Base-by-base conservation (phyloP, 352 stramenopile species). In the Phytopythium oedochilum region DNA sequence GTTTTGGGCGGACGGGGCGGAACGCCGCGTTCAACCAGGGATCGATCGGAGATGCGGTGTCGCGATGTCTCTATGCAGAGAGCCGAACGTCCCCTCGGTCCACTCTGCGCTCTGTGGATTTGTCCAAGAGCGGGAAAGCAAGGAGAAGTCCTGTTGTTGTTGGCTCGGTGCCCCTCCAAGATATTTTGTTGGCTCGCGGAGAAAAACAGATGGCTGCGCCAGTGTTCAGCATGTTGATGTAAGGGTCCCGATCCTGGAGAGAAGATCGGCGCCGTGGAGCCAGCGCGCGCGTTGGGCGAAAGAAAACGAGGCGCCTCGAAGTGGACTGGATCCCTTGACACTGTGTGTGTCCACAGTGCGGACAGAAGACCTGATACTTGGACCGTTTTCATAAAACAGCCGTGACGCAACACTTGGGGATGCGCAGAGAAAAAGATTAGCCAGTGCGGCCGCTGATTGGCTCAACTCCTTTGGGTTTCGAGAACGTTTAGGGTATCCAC, bases 341-440 rank as follows among this genome's bases (percentile, higher is more conserved):
- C 29, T 32, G 29, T 32, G 29, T 32, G 29, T 32, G 5, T 5
- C 5, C 9, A 32, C 29, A 32, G 29, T 32, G n/a, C n/a, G n/a
- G n/a, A n/a, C n/a, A n/a, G n/a, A n/a, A n/a, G n/a, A 62, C 56
- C 56, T 62, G 56, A 62, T 62, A 57, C 34, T 51, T 51, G 45
- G n/a, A 8, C 3, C 17, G 3, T 20, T 1, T 20, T 3, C 44
- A 48, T 34, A 48, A 43, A 42, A 48, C 17, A 43, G 52, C 26
- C 52, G 22, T n/a, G 32, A 3, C 12, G 32, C 29, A 42, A n/a
- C 22, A 20, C 34, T 32, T 22, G 48, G 23, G 34, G 48, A 55
- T 55, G 42, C 11, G 29, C 39, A 20, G 39, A 61, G 50, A 64
- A 64, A 71, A 68, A 71, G 64, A 70, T 70, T 32, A 57, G 62